Evolutionary conservation across 176 grass and related monocot species (phyloP).

Genomic region (barley (Hordeum vulgare)): MorexV3_pseudomolecules_assembly NC_058520.1:584840150-584840649

Average conservation of each 20-base stretch:
- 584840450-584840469: slow-evolving; percentile 1
- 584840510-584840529: neutral
- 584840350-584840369: neutral
- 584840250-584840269: neutral
- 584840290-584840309: neutral
- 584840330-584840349: neutral
- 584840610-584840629: neutral
- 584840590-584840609: neutral
- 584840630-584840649: neutral
- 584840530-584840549: neutral
- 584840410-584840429: neutral
- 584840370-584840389: neutral
- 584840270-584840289: neutral
- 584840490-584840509: neutral
- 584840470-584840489: neutral
- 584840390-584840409: neutral
- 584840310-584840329: neutral
- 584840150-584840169: neutral
- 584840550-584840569: neutral
- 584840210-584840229: neutral
- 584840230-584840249: neutral
- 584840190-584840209: slow-evolving; percentile 7
- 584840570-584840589: neutral
- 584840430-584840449: neutral
- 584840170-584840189: neutral